Evolutionary conservation across 2,329 filamentous ascomycete genomes (phyloP).

Genomic region (Cordyceps tenuipes): DNA sequence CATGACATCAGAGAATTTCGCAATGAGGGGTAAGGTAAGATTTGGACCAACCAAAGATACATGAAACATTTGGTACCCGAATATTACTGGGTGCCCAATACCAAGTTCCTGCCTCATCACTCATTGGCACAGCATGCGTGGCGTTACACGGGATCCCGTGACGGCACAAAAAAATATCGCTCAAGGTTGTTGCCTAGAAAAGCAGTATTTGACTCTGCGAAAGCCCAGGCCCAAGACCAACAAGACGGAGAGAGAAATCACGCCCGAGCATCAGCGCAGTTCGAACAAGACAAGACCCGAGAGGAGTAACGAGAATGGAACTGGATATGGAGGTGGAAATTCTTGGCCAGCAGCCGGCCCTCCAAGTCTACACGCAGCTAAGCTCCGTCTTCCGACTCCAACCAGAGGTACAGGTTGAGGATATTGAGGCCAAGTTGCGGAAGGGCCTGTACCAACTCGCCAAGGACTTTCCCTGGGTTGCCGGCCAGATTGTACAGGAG

Average conservation of each 20-base stretch:
- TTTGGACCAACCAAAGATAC: too few relatives aligned
- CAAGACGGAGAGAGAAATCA: not conserved
- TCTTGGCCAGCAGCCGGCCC: slow-evolving; percentile 32
- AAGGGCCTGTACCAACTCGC: slow-evolving; percentile 31
- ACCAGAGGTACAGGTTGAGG: slow-evolving; percentile 14
- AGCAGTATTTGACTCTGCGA: not conserved
- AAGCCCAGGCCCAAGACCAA: not conserved
- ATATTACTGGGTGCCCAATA: too few relatives aligned
- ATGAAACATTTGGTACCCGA: too few relatives aligned
- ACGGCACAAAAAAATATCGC: not conserved
- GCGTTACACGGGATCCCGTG: not conserved
- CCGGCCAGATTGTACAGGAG: slow-evolving; percentile 34
- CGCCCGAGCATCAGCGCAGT: not conserved
- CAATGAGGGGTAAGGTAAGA: too few relatives aligned
- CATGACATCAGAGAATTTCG: too few relatives aligned
- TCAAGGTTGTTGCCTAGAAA: not conserved
- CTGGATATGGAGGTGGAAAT: slow-evolving; percentile 28
- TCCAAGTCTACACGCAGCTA: slow-evolving; percentile 39
- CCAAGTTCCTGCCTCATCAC: too few relatives aligned
- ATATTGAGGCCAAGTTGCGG: slow-evolving; percentile 24
- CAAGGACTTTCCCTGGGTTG: slow-evolving; percentile 36
- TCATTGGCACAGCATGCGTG: not conserved
- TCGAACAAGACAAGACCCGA: not conserved
- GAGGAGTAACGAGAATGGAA: too few relatives aligned
- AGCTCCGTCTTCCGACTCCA: slow-evolving; percentile 30